Conservation (phyloP, 2,329 filamentous ascomycete genomes). For the Cladophialophora chaetospira region DNA sequence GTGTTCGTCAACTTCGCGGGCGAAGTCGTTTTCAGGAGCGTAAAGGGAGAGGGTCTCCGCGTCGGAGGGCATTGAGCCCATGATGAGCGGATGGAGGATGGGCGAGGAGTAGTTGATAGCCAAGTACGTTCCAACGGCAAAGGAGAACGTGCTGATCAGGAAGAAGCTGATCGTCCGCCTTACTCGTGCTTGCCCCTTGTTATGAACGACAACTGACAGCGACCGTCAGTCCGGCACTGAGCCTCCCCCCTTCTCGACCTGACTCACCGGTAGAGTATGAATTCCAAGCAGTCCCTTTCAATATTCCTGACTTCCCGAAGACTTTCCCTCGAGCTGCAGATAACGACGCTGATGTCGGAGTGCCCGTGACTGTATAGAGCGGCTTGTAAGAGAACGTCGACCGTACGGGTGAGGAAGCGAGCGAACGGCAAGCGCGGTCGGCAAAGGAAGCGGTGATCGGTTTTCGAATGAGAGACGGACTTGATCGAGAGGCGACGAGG, state of each 20-base stretch:
- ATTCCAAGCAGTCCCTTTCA: background rate
- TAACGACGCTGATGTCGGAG: background rate
- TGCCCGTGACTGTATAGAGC: background rate
- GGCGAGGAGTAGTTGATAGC: conserved; percentile 31
- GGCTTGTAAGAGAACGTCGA: conserved; percentile 8
- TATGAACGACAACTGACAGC: conserved; percentile 33
- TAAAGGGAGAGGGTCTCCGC: conserved; percentile 72
- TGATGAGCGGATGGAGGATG: conserved; percentile 35
- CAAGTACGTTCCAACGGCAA: conserved; percentile 28
- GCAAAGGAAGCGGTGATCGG: background rate
- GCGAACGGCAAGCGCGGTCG: background rate
- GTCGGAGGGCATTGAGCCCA: conserved; percentile 59
- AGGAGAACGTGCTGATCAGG: conserved; percentile 31
- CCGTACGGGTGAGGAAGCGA: background rate
- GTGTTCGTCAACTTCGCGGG: conserved; percentile 66
- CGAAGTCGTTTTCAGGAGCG: conserved; percentile 55
- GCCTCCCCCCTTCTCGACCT: background rate
- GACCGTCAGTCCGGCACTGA: background rate
- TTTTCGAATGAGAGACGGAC: background rate
- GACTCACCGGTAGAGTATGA: conserved; percentile 24
- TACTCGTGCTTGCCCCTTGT: conserved; percentile 26
- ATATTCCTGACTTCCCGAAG: background rate
- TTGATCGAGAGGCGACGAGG: conserved; percentile 8
- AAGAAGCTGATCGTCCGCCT: conserved; percentile 29
- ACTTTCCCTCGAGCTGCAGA: background rate